Percentiles rank a stretch among this genome's conserved stretches.
Evolutionary conservation across 768 basidiomycete species (phyloP).

Genomic region (Gautieria morchelliformis): DNA sequence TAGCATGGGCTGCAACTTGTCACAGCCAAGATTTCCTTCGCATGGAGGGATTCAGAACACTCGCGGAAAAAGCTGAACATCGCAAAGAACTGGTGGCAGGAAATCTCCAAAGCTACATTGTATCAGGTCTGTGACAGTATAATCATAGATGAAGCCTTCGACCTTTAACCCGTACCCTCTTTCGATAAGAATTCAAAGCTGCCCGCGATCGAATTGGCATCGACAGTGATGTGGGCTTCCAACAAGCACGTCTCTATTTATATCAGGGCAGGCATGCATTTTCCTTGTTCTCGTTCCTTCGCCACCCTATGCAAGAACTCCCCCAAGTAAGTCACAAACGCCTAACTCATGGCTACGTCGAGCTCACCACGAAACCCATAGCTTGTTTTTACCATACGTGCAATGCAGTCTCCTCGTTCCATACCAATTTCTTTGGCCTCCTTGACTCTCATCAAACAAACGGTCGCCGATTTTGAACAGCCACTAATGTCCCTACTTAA

Average conservation of each 20-base stretch:
- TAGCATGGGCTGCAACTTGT: slow-evolving; percentile 57
- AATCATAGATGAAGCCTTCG: not conserved
- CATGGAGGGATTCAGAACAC: slow-evolving; percentile 53
- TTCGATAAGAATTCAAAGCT: slow-evolving; percentile 23
- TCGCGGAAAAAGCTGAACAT: slow-evolving; percentile 42
- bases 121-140: slow-evolving; percentile 28
- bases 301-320: slow-evolving; percentile 37
- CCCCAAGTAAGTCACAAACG: slow-evolving; percentile 39
- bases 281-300: not conserved
- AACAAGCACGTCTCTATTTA: slow-evolving; percentile 22
- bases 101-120: slow-evolving; percentile 45
- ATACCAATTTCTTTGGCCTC: slow-evolving; percentile 61
- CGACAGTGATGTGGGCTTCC: slow-evolving; percentile 26
- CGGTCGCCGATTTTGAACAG: slow-evolving; percentile 39
- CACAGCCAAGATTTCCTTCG: slow-evolving; percentile 50
- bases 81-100: slow-evolving; percentile 70
- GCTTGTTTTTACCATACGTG: slow-evolving; percentile 59
- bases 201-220: slow-evolving; percentile 25
- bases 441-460: slow-evolving; percentile 46
- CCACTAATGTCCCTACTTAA: slow-evolving; percentile 41
- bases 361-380: slow-evolving; percentile 15
- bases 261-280: slow-evolving; percentile 12
- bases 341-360: not conserved
- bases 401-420: slow-evolving; percentile 48
- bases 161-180: slow-evolving; percentile 14